Percentiles rank a stretch among this genome's conserved stretches.
phyloP scores from a whole-genome alignment of 2,329 filamentous ascomycete species.

The Ilyonectria destructans region DNA sequence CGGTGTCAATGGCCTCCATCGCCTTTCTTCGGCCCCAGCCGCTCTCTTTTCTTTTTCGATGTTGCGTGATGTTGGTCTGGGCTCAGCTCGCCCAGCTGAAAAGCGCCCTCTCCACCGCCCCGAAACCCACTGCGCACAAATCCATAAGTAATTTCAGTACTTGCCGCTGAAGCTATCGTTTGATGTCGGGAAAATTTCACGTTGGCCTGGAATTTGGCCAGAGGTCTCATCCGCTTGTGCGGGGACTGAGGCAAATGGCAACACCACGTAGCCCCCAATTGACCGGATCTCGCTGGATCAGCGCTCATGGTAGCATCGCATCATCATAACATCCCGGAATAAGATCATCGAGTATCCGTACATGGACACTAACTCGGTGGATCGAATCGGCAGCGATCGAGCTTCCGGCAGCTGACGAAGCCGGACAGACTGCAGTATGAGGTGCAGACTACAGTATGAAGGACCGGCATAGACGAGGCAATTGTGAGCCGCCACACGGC shows the following conservation, averaged over 20 bases:
- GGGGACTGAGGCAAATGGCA: neutral
- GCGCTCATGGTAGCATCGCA: neutral
- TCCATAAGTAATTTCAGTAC: conserved; percentile 18
- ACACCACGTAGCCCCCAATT: neutral
- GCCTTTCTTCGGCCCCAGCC: conserved; percentile 8
- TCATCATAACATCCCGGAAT: too few species aligned
- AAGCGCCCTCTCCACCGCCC: conserved; percentile 12
- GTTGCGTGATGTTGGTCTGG: neutral
- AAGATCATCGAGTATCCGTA: neutral
- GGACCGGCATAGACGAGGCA: conserved; percentile 2
- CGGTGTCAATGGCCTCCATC: neutral
- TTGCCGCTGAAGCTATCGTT: conserved; percentile 2
- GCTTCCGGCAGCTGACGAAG: conserved; percentile 2
- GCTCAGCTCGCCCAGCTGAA: conserved; percentile 5
- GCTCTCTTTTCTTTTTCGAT: conserved; percentile 1
- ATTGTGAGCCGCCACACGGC: conserved; percentile 1
- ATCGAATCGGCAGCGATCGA: neutral
- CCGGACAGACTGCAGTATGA: neutral
- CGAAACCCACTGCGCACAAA: conserved; percentile 27
- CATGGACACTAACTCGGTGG: neutral
- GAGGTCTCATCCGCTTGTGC: too few species aligned
- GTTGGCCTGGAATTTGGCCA: too few species aligned
- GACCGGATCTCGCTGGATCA: neutral
- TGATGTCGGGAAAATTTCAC: conserved; percentile 3
- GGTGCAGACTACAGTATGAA: neutral